Evolutionary conservation across 2,329 filamentous ascomycete genomes (phyloP).

Genomic region (Aspergillus japonicus): DNA sequence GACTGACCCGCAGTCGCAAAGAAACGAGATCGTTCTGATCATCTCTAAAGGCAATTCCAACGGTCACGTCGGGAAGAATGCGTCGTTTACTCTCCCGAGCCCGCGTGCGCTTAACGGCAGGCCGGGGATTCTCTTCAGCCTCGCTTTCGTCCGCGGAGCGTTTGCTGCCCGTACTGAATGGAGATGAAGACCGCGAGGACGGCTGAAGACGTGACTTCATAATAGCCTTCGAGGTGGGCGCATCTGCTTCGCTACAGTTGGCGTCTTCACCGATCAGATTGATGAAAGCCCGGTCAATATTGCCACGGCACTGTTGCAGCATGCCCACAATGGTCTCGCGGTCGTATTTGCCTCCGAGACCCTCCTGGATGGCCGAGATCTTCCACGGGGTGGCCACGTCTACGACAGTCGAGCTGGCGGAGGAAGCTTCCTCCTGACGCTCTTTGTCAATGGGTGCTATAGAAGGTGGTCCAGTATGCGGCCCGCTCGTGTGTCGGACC

Average conservation of each 20-base stretch:
- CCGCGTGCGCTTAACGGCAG: constrained; percentile 28
- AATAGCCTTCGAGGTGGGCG: constrained; percentile 21
- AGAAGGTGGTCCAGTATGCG: constrained; percentile 56
- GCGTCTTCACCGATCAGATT: constrained; percentile 51
- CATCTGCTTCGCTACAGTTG: constrained; percentile 23
- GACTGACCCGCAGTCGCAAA: constrained; percentile 34
- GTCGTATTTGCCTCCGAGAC: constrained; percentile 52
- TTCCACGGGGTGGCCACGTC: constrained; percentile 54
- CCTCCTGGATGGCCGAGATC: constrained; percentile 53
- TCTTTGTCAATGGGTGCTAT: constrained; percentile 33
- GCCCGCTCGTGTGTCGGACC: constrained; percentile 60
- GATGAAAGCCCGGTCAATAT: constrained; percentile 54
- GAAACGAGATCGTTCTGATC: constrained; percentile 41
- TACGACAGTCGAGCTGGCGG: constrained; percentile 23
- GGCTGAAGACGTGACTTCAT: constrained; percentile 35
- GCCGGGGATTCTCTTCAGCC: constrained; percentile 36
- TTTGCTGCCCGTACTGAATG: constrained; percentile 43
- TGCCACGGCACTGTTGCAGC: constrained; percentile 54
- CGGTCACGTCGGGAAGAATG: constrained; percentile 38
- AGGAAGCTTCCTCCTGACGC: constrained; percentile 13
- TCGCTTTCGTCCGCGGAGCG: constrained; percentile 42
- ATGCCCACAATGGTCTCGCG: constrained; percentile 52
- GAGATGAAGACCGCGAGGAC: constrained; percentile 43
- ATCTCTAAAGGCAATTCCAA: constrained; percentile 40
- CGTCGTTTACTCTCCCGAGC: constrained; percentile 32